Base-by-base conservation (phyloP, 331 rosid species). In the Malus hybrid region DNA sequence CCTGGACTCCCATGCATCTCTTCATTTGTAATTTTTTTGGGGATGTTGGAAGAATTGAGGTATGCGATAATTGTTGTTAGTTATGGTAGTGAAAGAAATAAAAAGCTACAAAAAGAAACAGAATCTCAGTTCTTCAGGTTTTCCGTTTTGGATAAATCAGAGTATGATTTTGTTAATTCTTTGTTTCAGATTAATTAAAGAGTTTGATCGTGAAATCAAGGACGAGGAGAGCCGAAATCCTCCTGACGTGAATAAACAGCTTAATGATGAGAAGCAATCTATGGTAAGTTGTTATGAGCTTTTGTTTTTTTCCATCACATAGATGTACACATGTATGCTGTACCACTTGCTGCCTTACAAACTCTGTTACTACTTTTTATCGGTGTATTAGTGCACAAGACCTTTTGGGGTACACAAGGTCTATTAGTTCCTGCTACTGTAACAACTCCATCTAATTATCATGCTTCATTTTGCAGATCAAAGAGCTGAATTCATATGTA, bases 191-290 rank as follows among this genome's bases (percentile, higher is more conserved):
- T 81, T 92, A 84, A 87, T 95, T 63, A 95, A 92, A 84, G 99
- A 95, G 83, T 89, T 86, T 83, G 99, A 95, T 80, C 93, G 96
- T 66, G 97, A 92, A 85, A 74, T 89, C 76, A 95, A 95, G 84
- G 99, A 95, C 22, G 99, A 84, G 78, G 99, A 89, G 82, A 88
- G 86, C 66, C 85, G 81, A 84, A 92, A 87, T 86, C 77, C 99
- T 69, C 87, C 90, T 52, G 97, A 95, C 64, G 92, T 87, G 90
- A 90, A 85, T 80, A 95, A 92, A 88, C 99, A 92, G 83, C 96
- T 95, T 69, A 95, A 95, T 75, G 99, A 95, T 61, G 99, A 92
- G 91, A 92, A 92, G 72, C 99, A 95, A 82, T 87, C 96, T 11
- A 86, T 95, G 97, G 99, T 95, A 63, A 79, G 82, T 85, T 71